Conservation (phyloP, 352 stramenopile species). For the Blastocystis sp. region DNA sequence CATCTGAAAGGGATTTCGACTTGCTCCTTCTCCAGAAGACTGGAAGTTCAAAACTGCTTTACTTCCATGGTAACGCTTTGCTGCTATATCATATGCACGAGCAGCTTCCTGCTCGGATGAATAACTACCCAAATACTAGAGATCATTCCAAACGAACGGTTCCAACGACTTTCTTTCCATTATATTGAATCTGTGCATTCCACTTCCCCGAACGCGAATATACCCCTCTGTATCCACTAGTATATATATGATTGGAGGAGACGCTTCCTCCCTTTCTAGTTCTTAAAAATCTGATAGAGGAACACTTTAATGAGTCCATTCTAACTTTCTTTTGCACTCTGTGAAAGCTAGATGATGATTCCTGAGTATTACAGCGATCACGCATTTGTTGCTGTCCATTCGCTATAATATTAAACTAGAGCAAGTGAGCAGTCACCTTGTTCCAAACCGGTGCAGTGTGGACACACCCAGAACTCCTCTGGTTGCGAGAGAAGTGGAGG, state of each 20-base stretch:
- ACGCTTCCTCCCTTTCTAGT: background rate
- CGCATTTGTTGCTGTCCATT: background rate
- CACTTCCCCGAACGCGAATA: conserved; percentile 39
- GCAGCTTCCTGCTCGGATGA: conserved; percentile 38
- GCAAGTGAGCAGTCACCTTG: background rate
- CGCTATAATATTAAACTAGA: background rate
- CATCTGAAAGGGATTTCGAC: conserved; percentile 49
- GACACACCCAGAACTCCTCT: conserved; percentile 7
- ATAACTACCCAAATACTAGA: conserved; percentile 41
- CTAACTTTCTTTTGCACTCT: too few species aligned
- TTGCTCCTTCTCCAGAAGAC: background rate
- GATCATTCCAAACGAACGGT: background rate
- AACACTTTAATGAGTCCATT: background rate
- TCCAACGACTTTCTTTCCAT: conserved; percentile 45
- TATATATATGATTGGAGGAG: conserved; percentile 19
- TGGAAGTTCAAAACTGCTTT: conserved; percentile 51
- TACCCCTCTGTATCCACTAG: conserved; percentile 40
- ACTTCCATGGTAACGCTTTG: conserved; percentile 46
- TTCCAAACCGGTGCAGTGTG: background rate
- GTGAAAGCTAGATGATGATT: too few species aligned
- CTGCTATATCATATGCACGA: conserved; percentile 40
- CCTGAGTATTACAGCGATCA: background rate
- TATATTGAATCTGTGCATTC: conserved; percentile 59
- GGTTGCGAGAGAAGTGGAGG: background rate
- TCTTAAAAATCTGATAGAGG: background rate